Percentiles rank a stretch among this genome's conserved stretches.
Evolutionary conservation across 352 stramenopile species (phyloP).

Genomic region (Globisporangium parvum): DNA sequence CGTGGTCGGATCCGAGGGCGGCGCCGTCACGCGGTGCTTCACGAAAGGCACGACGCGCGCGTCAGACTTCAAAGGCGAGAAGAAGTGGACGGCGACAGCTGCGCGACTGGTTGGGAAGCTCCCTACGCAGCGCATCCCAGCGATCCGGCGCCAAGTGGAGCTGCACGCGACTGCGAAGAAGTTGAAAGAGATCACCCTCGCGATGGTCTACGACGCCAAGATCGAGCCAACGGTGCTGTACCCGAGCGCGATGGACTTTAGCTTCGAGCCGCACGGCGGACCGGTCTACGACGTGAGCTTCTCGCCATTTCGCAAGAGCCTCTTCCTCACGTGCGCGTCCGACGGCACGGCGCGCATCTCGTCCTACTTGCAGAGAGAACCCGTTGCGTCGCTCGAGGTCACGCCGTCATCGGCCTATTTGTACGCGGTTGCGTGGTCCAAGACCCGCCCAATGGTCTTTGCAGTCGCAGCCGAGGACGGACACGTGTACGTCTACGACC

Average conservation of each 20-base stretch:
- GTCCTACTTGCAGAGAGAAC: conserved; percentile 52
- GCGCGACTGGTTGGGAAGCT: conserved; percentile 54
- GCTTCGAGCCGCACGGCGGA: conserved; percentile 62
- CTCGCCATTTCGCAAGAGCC: conserved; percentile 76
- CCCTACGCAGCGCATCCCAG: conserved; percentile 30
- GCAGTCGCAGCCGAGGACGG: conserved; percentile 63
- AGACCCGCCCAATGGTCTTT: conserved; percentile 72
- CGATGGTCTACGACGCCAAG: conserved; percentile 71
- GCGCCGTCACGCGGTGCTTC: conserved; percentile 59
- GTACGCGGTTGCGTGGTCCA: conserved; percentile 70
- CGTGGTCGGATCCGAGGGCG: conserved; percentile 70
- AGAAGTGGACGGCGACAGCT: conserved; percentile 74
- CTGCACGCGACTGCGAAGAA: conserved; percentile 54
- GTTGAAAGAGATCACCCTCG: conserved; percentile 57
- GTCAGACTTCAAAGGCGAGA: conserved; percentile 64
- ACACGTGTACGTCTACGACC: conserved; percentile 70
- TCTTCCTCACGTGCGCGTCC: conserved; percentile 73
- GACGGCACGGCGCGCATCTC: conserved; percentile 82
- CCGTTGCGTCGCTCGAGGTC: conserved; percentile 62
- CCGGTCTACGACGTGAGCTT: conserved; percentile 78
- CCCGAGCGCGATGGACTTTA: conserved; percentile 65
- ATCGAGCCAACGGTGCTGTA: conserved; percentile 53
- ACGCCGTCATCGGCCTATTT: conserved; percentile 60
- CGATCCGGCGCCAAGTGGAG: conserved; percentile 65
- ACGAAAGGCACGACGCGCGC: conserved; percentile 42